Conservation (phyloP, 208 protist species). For the Trypanosoma cruzi region DNA sequence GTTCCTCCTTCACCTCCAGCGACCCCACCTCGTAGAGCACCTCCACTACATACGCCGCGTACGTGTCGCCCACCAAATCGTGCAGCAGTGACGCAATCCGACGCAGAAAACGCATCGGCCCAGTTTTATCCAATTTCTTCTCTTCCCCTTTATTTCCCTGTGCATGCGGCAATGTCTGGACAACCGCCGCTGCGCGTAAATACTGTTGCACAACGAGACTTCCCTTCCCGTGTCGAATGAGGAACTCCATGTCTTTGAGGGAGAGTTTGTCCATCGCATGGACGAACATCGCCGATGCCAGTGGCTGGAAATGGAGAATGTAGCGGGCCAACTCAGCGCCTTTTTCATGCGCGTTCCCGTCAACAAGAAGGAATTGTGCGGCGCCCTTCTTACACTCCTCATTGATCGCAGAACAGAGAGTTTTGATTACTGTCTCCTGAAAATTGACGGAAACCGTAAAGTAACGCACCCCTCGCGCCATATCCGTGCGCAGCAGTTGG, state of each 20-base stretch:
- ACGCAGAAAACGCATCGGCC: slow-evolving; percentile 54
- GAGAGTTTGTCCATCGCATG: slow-evolving; percentile 74
- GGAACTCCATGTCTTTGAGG: slow-evolving; percentile 52
- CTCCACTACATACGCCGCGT: slow-evolving; percentile 78
- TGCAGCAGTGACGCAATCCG: slow-evolving; percentile 49
- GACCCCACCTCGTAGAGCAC: slow-evolving; percentile 66
- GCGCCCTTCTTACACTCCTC: slow-evolving; percentile 44
- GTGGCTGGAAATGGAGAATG: slow-evolving; percentile 69
- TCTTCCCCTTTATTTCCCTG: slow-evolving; percentile 5
- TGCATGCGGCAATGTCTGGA: slow-evolving; percentile 15
- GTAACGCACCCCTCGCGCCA: slow-evolving; percentile 54
- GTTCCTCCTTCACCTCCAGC: slow-evolving; percentile 78
- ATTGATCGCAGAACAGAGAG: slow-evolving; percentile 43
- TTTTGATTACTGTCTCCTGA: slow-evolving; percentile 42
- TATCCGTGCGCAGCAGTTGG: slow-evolving; percentile 43
- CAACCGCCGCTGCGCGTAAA: slow-evolving; percentile 36
- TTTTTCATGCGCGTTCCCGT: slow-evolving; percentile 47
- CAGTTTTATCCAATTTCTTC: slow-evolving; percentile 13
- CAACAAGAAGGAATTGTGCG: slow-evolving; percentile 71
- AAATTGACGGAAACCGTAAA: slow-evolving; percentile 51
- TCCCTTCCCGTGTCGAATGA: slow-evolving; percentile 52
- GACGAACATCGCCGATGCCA: slow-evolving; percentile 55
- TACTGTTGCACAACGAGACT: slow-evolving; percentile 85
- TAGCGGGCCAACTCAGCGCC: slow-evolving; percentile 73
- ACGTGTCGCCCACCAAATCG: slow-evolving; percentile 54